Conservation (phyloP, 2,329 filamentous ascomycete species). For the Colletotrichum euphorbiae region DNA sequence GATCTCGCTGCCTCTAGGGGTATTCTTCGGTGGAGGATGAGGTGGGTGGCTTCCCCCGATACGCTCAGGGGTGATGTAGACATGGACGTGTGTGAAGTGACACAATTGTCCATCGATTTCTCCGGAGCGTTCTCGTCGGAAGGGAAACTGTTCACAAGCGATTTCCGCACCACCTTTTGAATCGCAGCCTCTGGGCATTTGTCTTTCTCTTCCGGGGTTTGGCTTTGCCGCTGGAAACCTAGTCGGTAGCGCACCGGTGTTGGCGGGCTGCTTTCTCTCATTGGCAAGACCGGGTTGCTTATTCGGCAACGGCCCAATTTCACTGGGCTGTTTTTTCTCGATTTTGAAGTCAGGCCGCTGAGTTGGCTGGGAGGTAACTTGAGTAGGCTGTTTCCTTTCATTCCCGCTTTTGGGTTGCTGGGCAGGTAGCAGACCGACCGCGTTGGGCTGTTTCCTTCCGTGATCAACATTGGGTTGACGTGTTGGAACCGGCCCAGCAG, state of each 20-base stretch:
- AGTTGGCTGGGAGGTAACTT: background rate
- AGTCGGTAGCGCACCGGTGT: background rate
- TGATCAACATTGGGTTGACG: background rate
- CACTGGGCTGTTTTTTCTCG: background rate
- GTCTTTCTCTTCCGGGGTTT: background rate
- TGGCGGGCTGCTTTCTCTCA: background rate
- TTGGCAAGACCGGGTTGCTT: background rate
- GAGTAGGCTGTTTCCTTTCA: background rate
- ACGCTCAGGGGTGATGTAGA: constrained; percentile 31
- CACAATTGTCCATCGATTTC: background rate
- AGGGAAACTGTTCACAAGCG: constrained; percentile 15
- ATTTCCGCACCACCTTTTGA: constrained; percentile 24
- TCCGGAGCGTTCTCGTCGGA: background rate
- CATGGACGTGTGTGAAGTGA: constrained; percentile 36
- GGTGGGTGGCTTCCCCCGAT: background rate
- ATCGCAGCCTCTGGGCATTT: constrained; percentile 21
- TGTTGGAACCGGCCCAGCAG: background rate
- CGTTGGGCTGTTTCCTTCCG: background rate
- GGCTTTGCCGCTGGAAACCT: constrained; percentile 7
- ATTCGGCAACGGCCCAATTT: background rate
- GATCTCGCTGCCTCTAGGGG: constrained; percentile 1
- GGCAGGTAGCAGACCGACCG: background rate
- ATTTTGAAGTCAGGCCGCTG: background rate
- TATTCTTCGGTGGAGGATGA: background rate
- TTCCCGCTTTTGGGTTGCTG: background rate